Conservation (phyloP, 306 rosid species). For the Quercus aquifolioides region DNA sequence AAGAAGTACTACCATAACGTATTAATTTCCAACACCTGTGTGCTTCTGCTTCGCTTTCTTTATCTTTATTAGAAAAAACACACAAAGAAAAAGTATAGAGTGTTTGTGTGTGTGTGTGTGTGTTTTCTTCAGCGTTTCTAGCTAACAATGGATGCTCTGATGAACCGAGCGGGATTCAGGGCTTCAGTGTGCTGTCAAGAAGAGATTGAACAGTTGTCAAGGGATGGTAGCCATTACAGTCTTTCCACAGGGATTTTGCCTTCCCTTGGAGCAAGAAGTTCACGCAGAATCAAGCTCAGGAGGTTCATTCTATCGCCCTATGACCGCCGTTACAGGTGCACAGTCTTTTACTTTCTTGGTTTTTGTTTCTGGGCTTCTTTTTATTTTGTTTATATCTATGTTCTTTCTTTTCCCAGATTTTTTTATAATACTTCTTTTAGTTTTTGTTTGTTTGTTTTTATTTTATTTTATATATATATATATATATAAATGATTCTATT, state of each 20-base stretch:
- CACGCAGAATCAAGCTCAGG: constrained; percentile 50
- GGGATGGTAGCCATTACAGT: constrained; percentile 84
- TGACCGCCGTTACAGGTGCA: constrained; percentile 81
- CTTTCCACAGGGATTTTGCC: constrained; percentile 76
- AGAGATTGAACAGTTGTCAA: constrained; percentile 57
- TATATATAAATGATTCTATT: neutral
- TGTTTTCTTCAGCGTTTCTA: neutral
- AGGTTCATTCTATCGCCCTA: constrained; percentile 55
- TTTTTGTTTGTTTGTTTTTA: neutral
- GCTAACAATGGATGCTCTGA: constrained; percentile 15
- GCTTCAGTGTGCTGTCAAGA: constrained; percentile 53
- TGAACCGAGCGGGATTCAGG: constrained; percentile 24
- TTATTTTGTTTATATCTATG: neutral
- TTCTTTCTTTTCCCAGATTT: neutral
- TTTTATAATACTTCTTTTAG: neutral
- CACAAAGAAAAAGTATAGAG: too few species aligned
- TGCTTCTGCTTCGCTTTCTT: too few species aligned
- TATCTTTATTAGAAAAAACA: too few species aligned
- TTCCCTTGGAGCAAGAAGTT: constrained; percentile 74
- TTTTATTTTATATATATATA: neutral
- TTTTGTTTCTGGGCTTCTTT: neutral
- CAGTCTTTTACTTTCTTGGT: neutral
- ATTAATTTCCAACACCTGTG: too few species aligned
- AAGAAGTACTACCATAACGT: too few species aligned
- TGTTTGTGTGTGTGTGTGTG: neutral